Evolutionary conservation across 441 rosid genomes (phyloP), one percentile per base, ranked within the genome.

Genomic region (Geranium incanum): DNA sequence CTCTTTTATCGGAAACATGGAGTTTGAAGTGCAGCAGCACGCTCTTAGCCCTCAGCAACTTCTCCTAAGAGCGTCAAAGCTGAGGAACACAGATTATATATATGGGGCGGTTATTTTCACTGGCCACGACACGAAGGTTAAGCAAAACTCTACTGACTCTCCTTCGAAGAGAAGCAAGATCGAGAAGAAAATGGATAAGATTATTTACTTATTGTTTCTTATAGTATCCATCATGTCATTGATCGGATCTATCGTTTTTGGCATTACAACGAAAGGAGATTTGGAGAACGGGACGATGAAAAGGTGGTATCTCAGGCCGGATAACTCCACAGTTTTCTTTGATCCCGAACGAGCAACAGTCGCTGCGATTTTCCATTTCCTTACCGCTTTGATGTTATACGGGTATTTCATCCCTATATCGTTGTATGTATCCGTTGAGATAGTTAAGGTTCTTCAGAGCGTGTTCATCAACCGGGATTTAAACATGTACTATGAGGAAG

Each of bases 41-140:
- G 85, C 94, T 18, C 88, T 89, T 66, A 70, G 85, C 62, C 84
- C 88, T 74, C 89, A 84, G 70, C 91, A 89, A 73, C 86, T 89
- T 78, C 89, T 89, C 69, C 94, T 89, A 15, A 77, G 91, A 64
- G 94, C 83, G 73, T 89, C 94, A 0, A 89, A 89, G 72, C 85
- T 89, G 13, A 81, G 91, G 71, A 89, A 89, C 64, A 85, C 94
- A n/a, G 91, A 89, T 69, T 83, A 81, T 74, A 76, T 87, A 13
- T 87, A 87, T 6, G 94, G 91, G 48, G 87, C 76, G 59, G 89
- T 87, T 75, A 75, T 89, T 72, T 89, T 89, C 85, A 87, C 91
- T 3, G 91, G 94, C 76, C 88, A 83, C 9, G 94, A 89, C 85
- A 87, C 94, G 15, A 89, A 89, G 84, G 89, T 88, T 64, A 85